Base-by-base conservation (phyloP, 345 rosid species). In the Abelmoschus esculentus region DNA sequence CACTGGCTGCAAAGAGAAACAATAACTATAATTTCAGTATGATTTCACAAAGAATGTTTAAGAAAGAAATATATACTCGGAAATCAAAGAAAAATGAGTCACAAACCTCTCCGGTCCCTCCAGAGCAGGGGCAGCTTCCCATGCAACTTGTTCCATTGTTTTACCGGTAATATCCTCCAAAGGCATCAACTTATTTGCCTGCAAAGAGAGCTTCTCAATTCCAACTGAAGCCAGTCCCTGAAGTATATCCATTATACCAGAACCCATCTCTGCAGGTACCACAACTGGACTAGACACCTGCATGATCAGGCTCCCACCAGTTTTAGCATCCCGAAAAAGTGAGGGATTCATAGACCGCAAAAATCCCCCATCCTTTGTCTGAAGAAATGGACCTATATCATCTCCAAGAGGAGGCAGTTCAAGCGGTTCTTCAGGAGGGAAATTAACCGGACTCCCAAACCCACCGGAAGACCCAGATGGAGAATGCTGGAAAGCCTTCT, bases 211-310 rank as follows among this genome's bases (percentile, higher is more conserved):
- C 84, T 91, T 93, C 74, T 90, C 97, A 76, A 93, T 90, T 72
- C 98, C 98, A 79, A 84, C 79, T 36, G 95, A 89, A 55, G 93
- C 98, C 53, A 93, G 78, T 67, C 57, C 79, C 83, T 90, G 87
- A 66, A 90, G 85, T 76, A 87, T 81, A 49, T 84, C 96, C 83
- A 80, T 83, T 72, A 89, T 78, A 72, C 84, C 84, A 71, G 91
- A 86, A 68, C 98, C 98, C 98, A 90, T 90, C 80, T 87, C 96
- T 22, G 96, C 97, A n/a, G 97, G 98, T 58, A 93, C 92, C 67
- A 93, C 97, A 70, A 93, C 95, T 3, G 98, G 97, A 81, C 81
- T 86, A 42, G 98, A 93, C 76, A 83, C 96, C 77, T 93, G 98
- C 97, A 93, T 93, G 79, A 93, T 74, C 85, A 91, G 82, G 83